These are phyloP conservation scores for Luzula sylvatica DNA, from an alignment of 176 grass and related monocot genomes.

Conservation along the genomic window DNA sequence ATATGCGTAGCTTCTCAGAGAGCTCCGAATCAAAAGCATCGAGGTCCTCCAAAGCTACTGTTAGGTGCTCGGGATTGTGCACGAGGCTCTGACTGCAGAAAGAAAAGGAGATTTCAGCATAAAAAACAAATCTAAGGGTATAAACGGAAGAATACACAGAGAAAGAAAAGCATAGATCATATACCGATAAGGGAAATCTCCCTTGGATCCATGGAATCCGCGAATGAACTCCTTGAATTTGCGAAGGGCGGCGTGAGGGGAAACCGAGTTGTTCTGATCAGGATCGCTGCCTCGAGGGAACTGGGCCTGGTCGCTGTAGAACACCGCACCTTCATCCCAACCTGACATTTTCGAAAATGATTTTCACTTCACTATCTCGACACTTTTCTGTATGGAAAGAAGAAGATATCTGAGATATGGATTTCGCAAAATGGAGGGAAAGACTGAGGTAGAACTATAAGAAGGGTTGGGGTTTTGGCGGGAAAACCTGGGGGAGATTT, in stretches of 20 bases:
- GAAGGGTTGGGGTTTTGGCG: slow-evolving; percentile 38
- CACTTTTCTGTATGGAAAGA: neutral
- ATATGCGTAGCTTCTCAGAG: slow-evolving; percentile 76
- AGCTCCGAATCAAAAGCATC: slow-evolving; percentile 88
- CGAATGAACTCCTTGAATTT: slow-evolving; percentile 99
- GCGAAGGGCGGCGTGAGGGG: slow-evolving; percentile 73
- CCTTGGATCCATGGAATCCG: slow-evolving; percentile 57
- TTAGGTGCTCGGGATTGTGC: slow-evolving; percentile 74
- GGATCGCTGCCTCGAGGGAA: slow-evolving; percentile 72
- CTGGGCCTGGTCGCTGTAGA: slow-evolving; percentile 98
- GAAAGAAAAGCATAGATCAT: neutral
- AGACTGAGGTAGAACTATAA: slow-evolving; percentile 26
- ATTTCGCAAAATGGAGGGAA: neutral
- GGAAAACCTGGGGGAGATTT: slow-evolving; percentile 35
- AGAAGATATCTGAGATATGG: slow-evolving; percentile 7
- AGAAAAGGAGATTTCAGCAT: neutral
- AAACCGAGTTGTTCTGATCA: slow-evolving; percentile 46
- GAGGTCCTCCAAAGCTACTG: slow-evolving; percentile 85
- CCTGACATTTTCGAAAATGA: slow-evolving; percentile 47
- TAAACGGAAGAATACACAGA: neutral
- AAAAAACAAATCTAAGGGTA: neutral
- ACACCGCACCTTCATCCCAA: slow-evolving; percentile 97
- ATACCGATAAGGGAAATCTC: slow-evolving; percentile 93
- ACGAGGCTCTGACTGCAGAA: slow-evolving; percentile 71
- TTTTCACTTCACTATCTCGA: neutral